Base-by-base conservation (phyloP, 208 protist species). In the Trypanosoma melophagium region DNA sequence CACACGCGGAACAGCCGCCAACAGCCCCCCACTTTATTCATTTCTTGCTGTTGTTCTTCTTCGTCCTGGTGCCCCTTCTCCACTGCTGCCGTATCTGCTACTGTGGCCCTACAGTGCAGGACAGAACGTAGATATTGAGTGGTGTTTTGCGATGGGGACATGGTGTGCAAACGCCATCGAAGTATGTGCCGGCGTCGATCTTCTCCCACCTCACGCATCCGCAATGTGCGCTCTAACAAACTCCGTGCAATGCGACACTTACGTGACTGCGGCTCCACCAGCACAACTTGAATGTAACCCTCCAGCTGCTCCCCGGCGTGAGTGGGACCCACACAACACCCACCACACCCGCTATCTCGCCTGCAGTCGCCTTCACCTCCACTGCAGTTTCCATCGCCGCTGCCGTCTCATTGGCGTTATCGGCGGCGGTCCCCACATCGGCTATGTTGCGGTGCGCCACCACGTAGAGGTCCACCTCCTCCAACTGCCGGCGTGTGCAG, bases 241-340 rank as follows among this genome's bases (percentile, higher is more conserved):
- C 35, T 35, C 24, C 51, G 54, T 3, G 71, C 87, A 7, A 93
- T 58, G 1, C 77, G 77, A 9, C 58, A 69, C 31, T 74, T 69
- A 13, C 87, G 81, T 47, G 69, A 66, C 13, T 28, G 16, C 16
- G 60, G 58, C 16, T 51, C 47, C 12, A 89, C 78, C 24, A 87
- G 62, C 0, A 94, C 83, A 24, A 94, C 66, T 49, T 94, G 85
- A 52, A 94, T 35, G 54, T 94, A 94, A 17, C 85, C 89, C 55
- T 94, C 83, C 19, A 90, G 75, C 55, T n/a, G 28, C 41, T 7
- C 17, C 63, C 55, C 3, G 58, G 17, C 4, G 75, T 60, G 16
- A 94, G 70, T 0, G 78, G 77, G 65, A 92, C 84, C 84, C 83
- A 90, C 42, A 84, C 86, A 17, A 94, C 52, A 24, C 86, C 89